Base-by-base conservation (phyloP, 495 filamentous ascomycete species). In the Aspergillus homomorphus region DNA sequence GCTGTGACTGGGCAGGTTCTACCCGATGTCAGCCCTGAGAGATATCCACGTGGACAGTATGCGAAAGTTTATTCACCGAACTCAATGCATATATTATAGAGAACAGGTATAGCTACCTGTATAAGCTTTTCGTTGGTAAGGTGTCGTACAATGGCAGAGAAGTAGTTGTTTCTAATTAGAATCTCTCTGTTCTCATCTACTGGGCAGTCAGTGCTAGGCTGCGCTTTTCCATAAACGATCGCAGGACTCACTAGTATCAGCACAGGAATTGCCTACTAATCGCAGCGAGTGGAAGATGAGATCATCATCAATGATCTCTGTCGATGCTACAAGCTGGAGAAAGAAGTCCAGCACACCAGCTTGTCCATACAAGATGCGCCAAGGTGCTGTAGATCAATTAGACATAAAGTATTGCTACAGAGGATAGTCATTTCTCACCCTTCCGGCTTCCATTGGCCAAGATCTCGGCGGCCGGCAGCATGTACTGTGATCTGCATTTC, bases 251-350 rank as follows among this genome's bases (percentile, higher is more conserved):
- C 89, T 84, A 54, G 84, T 87, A 66, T 93, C 90, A 45, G 89
- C 89, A 70, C 89, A 92, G n/a, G 84, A 84, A 69, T 93, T 93
- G 2, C 88, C 90, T 64, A 91, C 76, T 22, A 93, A 60, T 16
- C 89, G 83, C 28, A 94, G 73, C 24, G 82, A 77, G 61, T 89
- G 85, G 7, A 81, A 69, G 30, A 78, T 58, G 26, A 80, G 53
- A 28, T 60, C 58, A 19, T 68, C 54, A 14, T 79, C 68, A 21
- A 68, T 56, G 1, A 69, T 68, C 18, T 73, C 62, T 26, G 62
- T 69, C 0, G 66, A 72, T 10, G 80, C 69, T 45, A 89, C 62
- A 5, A 86, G 60, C 18, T 75, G 64, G 10, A 90, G 74, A 61
- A 89, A 88, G 58, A 90, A 87, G 3, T 78, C 75, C 21, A 93